A percentile compares a stretch with the other conserved stretches of the same genome.
Conservation (phyloP, 305 asterid genomes). For the Plantago rigida region DNA sequence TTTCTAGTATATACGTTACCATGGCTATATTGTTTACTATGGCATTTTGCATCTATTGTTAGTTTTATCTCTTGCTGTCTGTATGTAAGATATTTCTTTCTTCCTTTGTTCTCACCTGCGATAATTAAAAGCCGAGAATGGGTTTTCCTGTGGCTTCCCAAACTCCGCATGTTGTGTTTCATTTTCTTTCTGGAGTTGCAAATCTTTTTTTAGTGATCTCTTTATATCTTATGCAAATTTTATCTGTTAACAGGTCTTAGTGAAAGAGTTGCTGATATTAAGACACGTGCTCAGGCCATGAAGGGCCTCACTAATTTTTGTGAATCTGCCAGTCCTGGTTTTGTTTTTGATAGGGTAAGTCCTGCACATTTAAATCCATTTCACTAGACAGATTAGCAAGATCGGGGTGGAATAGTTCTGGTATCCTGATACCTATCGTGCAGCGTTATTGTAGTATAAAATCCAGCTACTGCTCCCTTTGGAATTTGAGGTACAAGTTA, state of each 20-base stretch:
- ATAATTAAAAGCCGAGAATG: not conserved
- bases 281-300: slow-evolving; percentile 91
- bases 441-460: not conserved
- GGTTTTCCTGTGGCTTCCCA: not conserved
- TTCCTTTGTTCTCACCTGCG: not conserved
- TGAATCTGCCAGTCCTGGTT: slow-evolving; percentile 98
- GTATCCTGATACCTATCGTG: slow-evolving; percentile 8
- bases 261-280: slow-evolving; percentile 98
- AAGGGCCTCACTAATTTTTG: slow-evolving; percentile 88
- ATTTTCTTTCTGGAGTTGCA: not conserved
- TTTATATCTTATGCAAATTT: slow-evolving; percentile 15
- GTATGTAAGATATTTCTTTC: not conserved
- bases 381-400: slow-evolving; percentile 12
- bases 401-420: not conserved
- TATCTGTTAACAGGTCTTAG: slow-evolving; percentile 53
- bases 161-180: not conserved
- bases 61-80: not conserved
- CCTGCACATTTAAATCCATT: slow-evolving; percentile 3
- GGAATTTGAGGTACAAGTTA: slow-evolving; percentile 1
- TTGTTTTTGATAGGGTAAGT: slow-evolving; percentile 86
- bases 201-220: not conserved
- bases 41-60: not conserved
- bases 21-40: not conserved
- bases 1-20: not conserved
- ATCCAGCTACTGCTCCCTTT: not conserved